Base-by-base conservation (phyloP, 75 land plant genomes). In the Cryptomeria japonica region DNA sequence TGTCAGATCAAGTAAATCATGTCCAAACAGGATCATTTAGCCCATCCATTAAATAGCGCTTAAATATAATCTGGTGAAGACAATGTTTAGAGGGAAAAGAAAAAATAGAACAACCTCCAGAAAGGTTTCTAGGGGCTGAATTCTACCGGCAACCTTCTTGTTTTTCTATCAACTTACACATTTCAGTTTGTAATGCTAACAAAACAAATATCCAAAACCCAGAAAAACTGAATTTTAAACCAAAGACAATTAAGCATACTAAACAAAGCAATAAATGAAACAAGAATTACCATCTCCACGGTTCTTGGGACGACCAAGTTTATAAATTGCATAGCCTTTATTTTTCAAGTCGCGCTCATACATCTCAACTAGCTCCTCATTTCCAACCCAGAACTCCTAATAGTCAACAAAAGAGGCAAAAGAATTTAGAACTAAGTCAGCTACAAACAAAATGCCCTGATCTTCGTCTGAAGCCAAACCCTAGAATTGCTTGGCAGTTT, bases 381-480 rank as follows among this genome's bases (percentile, higher is more conserved):
- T 95, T 37, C 94, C 95, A 75, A 97, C 90, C 98, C 98, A 97
- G 47, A 97, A 91, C 85, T 97, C 98, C 98, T 97, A 44, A 82
- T 44, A n/a, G 34, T 82, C 49, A 25, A 82, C 49, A 46, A 28
- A 34, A 36, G 41, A 36, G 6, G 18, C 38, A 53, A 47, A 53
- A 53, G 8, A 16, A 32, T 34, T 9, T 47, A 9, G 47, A 82
- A 42, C 46, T 5, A 82, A 46, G 46, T 46, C 84, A 82, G 82
- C 18, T 79, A 41, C 46, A 39, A 79, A 79, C 82, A 78, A 79
- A 22, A 39, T 39, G 18, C 2, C 42, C 44, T 0, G 39, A 22
- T 38, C 7, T 25, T 41, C 18, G 22, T 39, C 82, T 79, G 44
- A 79, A 79, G 12, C 44, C 82, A 79, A 79, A 79, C 82, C 28